Percentiles rank a stretch among this genome's conserved stretches.
Evolutionary conservation across 1,139 yeast species (phyloP).

Genomic region (Saccharomyces hybrid): DNA sequence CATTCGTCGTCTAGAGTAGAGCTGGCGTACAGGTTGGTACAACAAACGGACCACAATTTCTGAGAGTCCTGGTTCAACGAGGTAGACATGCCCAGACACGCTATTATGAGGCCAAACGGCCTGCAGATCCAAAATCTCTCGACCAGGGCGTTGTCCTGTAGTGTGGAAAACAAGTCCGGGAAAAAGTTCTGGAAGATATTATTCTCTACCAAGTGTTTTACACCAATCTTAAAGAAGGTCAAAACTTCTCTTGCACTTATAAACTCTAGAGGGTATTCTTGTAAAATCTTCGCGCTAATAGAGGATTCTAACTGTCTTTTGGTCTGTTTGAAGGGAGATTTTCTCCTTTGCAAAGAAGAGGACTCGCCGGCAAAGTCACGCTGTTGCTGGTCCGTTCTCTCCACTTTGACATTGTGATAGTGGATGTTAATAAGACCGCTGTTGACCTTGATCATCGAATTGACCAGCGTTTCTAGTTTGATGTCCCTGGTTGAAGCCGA

Average conservation of each 20-base stretch:
- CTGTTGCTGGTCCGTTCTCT: background rate
- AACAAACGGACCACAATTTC: background rate
- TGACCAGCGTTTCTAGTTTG: constrained; percentile 13
- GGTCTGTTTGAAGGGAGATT: background rate
- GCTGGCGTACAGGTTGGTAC: background rate
- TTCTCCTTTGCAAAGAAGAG: background rate
- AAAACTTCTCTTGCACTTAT: background rate
- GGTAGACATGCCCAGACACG: background rate
- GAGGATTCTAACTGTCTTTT: background rate
- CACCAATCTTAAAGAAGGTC: background rate
- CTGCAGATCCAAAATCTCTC: background rate
- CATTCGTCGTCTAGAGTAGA: background rate
- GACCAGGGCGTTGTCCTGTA: background rate
- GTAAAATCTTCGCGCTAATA: background rate
- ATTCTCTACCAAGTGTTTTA: background rate
- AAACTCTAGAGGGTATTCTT: background rate
- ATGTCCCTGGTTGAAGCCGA: constrained; percentile 5
- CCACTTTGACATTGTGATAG: background rate
- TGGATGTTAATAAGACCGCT: background rate
- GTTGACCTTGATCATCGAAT: constrained; percentile 14
- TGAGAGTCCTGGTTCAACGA: background rate
- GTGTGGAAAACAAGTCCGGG: background rate
- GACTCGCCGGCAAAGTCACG: background rate
- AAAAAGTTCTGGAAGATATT: background rate
- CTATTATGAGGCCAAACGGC: background rate